These are phyloP conservation scores for Kurtzmaniella quercitrusa DNA, from an alignment of 1,139 yeast genomes.

Conservation along the genomic window DNA sequence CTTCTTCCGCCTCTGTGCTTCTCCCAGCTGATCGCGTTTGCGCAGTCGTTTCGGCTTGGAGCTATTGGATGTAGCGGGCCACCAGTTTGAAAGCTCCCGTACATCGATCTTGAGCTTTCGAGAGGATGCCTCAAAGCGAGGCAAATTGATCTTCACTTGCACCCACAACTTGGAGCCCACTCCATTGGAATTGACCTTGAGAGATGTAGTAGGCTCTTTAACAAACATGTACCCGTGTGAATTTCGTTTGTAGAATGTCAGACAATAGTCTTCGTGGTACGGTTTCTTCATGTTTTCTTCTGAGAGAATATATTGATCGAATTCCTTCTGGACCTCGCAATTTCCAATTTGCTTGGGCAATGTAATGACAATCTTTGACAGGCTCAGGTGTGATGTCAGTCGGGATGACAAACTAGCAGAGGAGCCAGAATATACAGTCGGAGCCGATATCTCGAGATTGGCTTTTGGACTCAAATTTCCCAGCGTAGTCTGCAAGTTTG, in stretches of 20 bases:
- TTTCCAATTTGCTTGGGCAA: background rate
- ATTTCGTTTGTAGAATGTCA: conserved; percentile 35
- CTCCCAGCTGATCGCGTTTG: conserved; percentile 1
- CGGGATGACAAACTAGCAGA: background rate
- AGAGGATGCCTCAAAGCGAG: conserved; percentile 6
- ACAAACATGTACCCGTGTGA: conserved; percentile 36
- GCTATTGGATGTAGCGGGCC: conserved; percentile 14
- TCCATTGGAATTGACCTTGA: conserved; percentile 23
- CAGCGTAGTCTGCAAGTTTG: conserved; percentile 1
- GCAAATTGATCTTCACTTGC: conserved; percentile 21
- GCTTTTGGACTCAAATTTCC: background rate
- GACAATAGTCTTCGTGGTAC: conserved; percentile 23
- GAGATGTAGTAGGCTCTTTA: conserved; percentile 27
- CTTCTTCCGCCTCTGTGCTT: background rate
- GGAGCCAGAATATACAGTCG: background rate
- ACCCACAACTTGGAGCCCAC: conserved; percentile 25
- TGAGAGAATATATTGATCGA: conserved; percentile 5
- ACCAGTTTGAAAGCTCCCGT: conserved; percentile 25
- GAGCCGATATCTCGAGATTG: background rate
- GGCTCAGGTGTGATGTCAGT: background rate
- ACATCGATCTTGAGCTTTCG: conserved; percentile 26
- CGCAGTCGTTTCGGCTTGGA: conserved; percentile 4
- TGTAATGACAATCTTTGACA: background rate
- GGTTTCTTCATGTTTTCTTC: conserved; percentile 4
- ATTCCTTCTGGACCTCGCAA: background rate